Evolutionary conservation across 106 monocot species (phyloP).

Genomic region (Dioscorea dumetorum): DNA sequence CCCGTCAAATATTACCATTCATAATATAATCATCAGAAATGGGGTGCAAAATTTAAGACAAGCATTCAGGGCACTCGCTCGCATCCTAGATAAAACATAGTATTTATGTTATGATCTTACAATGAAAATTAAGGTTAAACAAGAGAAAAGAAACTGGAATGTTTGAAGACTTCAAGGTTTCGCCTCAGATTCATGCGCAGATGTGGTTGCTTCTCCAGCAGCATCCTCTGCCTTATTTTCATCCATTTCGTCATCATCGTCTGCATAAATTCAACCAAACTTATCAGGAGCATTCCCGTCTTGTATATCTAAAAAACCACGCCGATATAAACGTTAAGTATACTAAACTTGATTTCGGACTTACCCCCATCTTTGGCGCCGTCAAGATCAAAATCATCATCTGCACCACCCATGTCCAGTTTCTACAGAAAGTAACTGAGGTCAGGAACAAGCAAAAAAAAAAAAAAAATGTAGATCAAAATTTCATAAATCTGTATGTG

Average conservation of each 20-base stretch:
- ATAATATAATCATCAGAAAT: too few species aligned
- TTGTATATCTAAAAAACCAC: too few species aligned
- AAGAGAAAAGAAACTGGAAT: too few species aligned
- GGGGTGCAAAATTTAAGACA: too few species aligned
- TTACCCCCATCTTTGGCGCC: constrained; percentile 16
- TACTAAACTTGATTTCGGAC: background rate
- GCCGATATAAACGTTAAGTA: too few species aligned
- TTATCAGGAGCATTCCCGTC: background rate
- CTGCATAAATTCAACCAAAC: background rate
- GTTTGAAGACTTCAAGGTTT: constrained; percentile 6
- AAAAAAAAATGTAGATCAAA: background rate
- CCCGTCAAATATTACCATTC: too few species aligned
- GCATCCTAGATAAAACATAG: too few species aligned
- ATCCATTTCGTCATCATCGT: constrained; percentile 16
- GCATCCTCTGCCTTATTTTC: background rate
- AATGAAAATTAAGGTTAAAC: background rate
- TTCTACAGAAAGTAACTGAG: constrained; percentile 24
- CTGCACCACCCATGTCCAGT: constrained; percentile 40
- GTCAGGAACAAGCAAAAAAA: background rate
- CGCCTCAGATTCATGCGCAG: background rate
- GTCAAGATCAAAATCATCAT: constrained; percentile 24
- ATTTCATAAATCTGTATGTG: background rate
- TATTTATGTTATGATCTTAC: too few species aligned
- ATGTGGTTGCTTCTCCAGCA: background rate
- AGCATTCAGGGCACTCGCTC: too few species aligned